Evolutionary conservation across 2,329 filamentous ascomycete species (phyloP).

Genomic region (Sarocladiaceae sp.): DNA sequence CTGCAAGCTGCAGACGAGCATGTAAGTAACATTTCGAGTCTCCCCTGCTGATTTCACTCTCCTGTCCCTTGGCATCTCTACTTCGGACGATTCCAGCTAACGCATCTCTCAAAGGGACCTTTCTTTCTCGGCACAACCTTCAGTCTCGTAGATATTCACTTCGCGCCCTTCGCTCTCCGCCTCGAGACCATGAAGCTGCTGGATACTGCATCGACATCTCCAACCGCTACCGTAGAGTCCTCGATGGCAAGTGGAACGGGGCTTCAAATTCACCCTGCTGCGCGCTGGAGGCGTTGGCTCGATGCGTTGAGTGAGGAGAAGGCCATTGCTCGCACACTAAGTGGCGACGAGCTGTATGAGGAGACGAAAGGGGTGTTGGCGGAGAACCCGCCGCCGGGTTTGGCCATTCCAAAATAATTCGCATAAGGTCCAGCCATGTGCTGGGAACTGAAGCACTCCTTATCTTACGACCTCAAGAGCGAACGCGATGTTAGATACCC

Average conservation of each 20-base stretch:
- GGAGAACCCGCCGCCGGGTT: slow-evolving; percentile 9
- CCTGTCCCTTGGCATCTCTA: not conserved
- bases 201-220: slow-evolving; percentile 46
- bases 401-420: not conserved
- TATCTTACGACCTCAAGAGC: no score
- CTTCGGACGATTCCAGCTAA: not conserved
- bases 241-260: not conserved
- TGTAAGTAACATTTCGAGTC: slow-evolving; percentile 19
- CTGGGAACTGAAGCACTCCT: no score
- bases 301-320: slow-evolving; percentile 62
- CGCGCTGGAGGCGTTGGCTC: slow-evolving; percentile 66
- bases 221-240: slow-evolving; percentile 35
- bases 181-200: slow-evolving; percentile 37
- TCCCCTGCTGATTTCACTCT: not conserved
- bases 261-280: slow-evolving; percentile 58
- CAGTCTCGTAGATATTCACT: slow-evolving; percentile 68
- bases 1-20: slow-evolving; percentile 44
- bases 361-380: slow-evolving; percentile 56
- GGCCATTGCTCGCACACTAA: slow-evolving; percentile 63
- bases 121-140: slow-evolving; percentile 57
- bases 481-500: no score
- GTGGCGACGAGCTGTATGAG: slow-evolving; percentile 47
- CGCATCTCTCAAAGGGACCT: slow-evolving; percentile 60
- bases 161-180: slow-evolving; percentile 71
- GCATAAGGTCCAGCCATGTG: no score